phyloP scores from a whole-genome alignment of 2,329 filamentous ascomycete species.

The Xylaria polymorpha region DNA sequence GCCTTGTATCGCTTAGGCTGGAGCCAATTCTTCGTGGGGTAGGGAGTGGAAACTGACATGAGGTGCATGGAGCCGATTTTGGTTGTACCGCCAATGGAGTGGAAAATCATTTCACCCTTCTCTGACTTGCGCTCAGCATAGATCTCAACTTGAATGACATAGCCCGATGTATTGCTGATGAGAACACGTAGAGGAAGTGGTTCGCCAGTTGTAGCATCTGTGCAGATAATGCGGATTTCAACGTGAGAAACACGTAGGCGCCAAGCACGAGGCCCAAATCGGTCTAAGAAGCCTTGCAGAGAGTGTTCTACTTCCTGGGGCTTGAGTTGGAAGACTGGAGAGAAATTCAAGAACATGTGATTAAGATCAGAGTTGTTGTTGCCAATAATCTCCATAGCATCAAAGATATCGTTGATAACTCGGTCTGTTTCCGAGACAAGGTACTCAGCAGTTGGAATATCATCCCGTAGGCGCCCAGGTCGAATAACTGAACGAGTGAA shows the following conservation, averaged over 20 bases:
- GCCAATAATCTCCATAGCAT: slow-evolving; percentile 97
- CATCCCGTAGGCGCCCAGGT: slow-evolving; percentile 91
- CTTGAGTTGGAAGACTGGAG: slow-evolving; percentile 91
- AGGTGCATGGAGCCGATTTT: slow-evolving; percentile 97
- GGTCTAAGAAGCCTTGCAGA: slow-evolving; percentile 93
- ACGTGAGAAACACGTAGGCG: slow-evolving; percentile 95
- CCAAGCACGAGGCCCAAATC: slow-evolving; percentile 95
- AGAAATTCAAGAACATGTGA: slow-evolving; percentile 99
- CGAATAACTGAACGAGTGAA: slow-evolving; percentile 97
- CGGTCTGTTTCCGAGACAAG: slow-evolving; percentile 97
- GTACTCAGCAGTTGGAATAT: slow-evolving; percentile 98
- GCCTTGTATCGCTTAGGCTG: slow-evolving; percentile 99
- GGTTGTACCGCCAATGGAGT: slow-evolving; percentile 93
- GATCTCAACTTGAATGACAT: slow-evolving; percentile 96
- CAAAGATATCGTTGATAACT: slow-evolving; percentile 96
- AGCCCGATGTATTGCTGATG: slow-evolving; percentile 98
- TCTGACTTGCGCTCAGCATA: slow-evolving; percentile 98
- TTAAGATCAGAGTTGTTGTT: slow-evolving; percentile 99
- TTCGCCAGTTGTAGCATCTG: slow-evolving; percentile 83
- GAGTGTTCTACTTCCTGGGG: slow-evolving; percentile 92
- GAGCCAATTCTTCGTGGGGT: slow-evolving; percentile 97
- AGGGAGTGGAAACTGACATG: slow-evolving; percentile 88
- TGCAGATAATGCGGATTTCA: slow-evolving; percentile 98
- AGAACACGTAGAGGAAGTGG: slow-evolving; percentile 94
- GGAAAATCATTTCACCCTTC: slow-evolving; percentile 98